phyloP scores from a whole-genome alignment of 257 asterid genomes.

The Solanum piurae region DNA sequence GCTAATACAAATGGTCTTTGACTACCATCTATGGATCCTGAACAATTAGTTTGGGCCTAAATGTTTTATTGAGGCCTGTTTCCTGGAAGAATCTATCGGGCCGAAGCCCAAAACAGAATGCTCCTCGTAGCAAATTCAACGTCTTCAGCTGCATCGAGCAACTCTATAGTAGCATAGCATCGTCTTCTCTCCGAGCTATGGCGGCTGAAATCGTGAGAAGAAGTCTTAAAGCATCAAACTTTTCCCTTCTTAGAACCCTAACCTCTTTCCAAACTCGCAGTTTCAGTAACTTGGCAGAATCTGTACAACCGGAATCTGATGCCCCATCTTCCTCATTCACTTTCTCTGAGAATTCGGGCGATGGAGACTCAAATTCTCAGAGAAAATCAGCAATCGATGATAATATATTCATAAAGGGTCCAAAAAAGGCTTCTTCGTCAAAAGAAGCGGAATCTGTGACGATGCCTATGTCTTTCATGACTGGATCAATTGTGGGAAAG shows the following conservation, averaged over 20 bases:
- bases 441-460: conserved; percentile 29
- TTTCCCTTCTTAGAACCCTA: conserved; percentile 15
- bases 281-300: conserved; percentile 26
- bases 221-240: conserved; percentile 33
- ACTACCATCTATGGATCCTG: no score
- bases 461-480: conserved; percentile 88
- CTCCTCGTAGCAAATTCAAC: not conserved
- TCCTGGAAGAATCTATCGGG: not conserved
- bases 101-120: not conserved
- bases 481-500: conserved; percentile 93
- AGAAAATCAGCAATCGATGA: conserved; percentile 8
- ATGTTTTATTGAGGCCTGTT: not conserved
- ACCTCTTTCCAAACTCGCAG: conserved; percentile 19
- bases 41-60: not conserved
- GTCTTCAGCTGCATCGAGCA: not conserved
- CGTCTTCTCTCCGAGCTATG: conserved; percentile 16
- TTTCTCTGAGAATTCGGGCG: conserved; percentile 22
- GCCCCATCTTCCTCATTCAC: conserved; percentile 34
- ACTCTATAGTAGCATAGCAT: not conserved
- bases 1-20: no score
- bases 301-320: conserved; percentile 22
- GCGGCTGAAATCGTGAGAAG: conserved; percentile 34
- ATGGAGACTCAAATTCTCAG: not conserved
- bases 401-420: conserved; percentile 34
- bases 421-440: conserved; percentile 15